phyloP scores from a whole-genome alignment of 805 yeast species.

The Myxozyma geophila region DNA sequence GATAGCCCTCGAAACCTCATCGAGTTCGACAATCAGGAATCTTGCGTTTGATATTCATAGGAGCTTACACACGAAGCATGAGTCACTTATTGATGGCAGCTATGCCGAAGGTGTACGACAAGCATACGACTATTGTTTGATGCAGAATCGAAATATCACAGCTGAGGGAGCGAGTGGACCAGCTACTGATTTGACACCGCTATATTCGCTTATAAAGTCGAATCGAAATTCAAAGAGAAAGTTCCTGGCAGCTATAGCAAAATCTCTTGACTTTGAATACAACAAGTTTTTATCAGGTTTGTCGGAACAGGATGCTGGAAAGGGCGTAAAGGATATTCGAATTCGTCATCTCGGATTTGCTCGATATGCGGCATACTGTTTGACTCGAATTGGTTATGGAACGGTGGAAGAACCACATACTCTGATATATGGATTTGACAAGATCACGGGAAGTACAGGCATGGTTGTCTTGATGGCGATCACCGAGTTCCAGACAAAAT shows the following conservation, averaged over 20 bases:
- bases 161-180: constrained; percentile 31
- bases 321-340: constrained; percentile 36
- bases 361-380: constrained; percentile 48
- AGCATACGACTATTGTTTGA: constrained; percentile 55
- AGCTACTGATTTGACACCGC: constrained; percentile 47
- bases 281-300: constrained; percentile 43
- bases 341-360: constrained; percentile 42
- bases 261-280: constrained; percentile 23
- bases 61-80: constrained; percentile 66
- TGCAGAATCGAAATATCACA: background rate
- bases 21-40: constrained; percentile 49
- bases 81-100: constrained; percentile 68
- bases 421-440: constrained; percentile 53
- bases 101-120: constrained; percentile 64
- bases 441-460: constrained; percentile 51
- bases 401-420: constrained; percentile 58
- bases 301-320: constrained; percentile 42
- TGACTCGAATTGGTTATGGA: constrained; percentile 49
- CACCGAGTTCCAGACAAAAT: constrained; percentile 11
- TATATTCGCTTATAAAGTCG: constrained; percentile 52
- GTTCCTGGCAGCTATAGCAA: constrained; percentile 42
- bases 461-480: constrained; percentile 26
- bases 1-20: constrained; percentile 68
- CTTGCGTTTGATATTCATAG: constrained; percentile 59
- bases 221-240: constrained; percentile 51